These are phyloP conservation scores for Mucor irregularis DNA, from an alignment of 371 early-diverging fungal species.

Conservation along the genomic window DNA sequence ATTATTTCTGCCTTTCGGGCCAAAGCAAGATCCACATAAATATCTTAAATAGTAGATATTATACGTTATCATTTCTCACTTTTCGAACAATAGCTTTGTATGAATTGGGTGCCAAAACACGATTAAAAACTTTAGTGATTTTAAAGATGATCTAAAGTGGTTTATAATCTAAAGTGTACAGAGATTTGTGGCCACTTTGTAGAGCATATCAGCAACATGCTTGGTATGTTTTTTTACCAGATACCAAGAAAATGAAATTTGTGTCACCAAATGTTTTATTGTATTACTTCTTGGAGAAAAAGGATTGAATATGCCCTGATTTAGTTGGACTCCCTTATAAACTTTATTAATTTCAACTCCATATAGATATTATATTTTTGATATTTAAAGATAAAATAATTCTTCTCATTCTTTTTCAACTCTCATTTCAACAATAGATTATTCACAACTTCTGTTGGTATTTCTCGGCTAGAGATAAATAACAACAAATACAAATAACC, in stretches of 20 bases:
- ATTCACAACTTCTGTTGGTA: background rate
- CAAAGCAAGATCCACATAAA: background rate
- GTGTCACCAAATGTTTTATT: background rate
- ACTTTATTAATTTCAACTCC: slow-evolving; percentile 18
- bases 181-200: too few relatives aligned
- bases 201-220: too few relatives aligned
- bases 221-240: too few relatives aligned
- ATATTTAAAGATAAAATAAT: background rate
- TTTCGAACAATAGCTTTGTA: too few relatives aligned
- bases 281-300: slow-evolving; percentile 2
- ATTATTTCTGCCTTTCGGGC: background rate
- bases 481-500: background rate
- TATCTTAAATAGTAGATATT: background rate
- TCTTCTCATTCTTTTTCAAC: background rate
- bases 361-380: slow-evolving; percentile 1
- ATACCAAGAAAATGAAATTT: too few relatives aligned
- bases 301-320: slow-evolving; percentile 5
- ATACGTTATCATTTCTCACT: too few relatives aligned
- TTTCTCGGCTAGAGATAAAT: background rate
- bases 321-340: slow-evolving; percentile 6
- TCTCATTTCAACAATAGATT: background rate
- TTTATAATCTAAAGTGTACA: background rate
- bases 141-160: too few relatives aligned
- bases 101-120: too few relatives aligned
- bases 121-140: too few relatives aligned